Conservation (phyloP, 768 basidiomycete genomes). For the Omphalotus guepiniiformis region DNA sequence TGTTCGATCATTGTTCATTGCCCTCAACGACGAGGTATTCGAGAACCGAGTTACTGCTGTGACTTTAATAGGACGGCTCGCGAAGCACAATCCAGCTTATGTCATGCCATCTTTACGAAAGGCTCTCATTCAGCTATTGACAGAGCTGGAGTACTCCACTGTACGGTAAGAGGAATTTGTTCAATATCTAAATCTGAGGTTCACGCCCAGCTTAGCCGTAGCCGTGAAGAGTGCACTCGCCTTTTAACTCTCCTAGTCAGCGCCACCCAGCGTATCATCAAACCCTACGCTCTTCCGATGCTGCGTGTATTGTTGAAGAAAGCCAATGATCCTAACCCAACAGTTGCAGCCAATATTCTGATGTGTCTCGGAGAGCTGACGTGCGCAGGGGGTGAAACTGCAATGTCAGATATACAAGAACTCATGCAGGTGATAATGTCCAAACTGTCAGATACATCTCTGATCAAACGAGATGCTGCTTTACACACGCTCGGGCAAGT, state of each 20-base stretch:
- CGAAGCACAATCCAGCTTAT: constrained; percentile 95
- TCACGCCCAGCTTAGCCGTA: constrained; percentile 47
- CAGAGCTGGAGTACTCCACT: constrained; percentile 94
- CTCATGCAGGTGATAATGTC: constrained; percentile 89
- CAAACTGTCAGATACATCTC: constrained; percentile 84
- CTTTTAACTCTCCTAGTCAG: constrained; percentile 86
- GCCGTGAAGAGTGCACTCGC: constrained; percentile 88
- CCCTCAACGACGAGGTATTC: constrained; percentile 94
- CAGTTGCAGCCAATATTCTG: constrained; percentile 88
- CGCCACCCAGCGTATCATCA: constrained; percentile 90
- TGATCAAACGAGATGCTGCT: constrained; percentile 89
- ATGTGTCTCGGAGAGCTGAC: constrained; percentile 94
- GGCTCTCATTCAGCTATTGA: constrained; percentile 91
- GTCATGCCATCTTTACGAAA: constrained; percentile 97
- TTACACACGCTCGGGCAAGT: constrained; percentile 92
- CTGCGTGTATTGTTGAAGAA: constrained; percentile 89
- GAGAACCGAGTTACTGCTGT: constrained; percentile 92
- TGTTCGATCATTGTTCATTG: constrained; percentile 95
- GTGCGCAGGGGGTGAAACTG: constrained; percentile 90
- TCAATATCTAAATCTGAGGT: not conserved
- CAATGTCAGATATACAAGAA: constrained; percentile 74
- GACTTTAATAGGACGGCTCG: constrained; percentile 85
- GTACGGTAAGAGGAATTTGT: constrained; percentile 55
- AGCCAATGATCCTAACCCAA: constrained; percentile 78
- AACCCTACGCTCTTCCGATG: constrained; percentile 93